A percentile compares a stretch with the other conserved stretches of the same genome.
These are phyloP conservation scores for Calycina herbarum DNA, from an alignment of 2,329 filamentous ascomycete genomes.

Conservation along the genomic window DNA sequence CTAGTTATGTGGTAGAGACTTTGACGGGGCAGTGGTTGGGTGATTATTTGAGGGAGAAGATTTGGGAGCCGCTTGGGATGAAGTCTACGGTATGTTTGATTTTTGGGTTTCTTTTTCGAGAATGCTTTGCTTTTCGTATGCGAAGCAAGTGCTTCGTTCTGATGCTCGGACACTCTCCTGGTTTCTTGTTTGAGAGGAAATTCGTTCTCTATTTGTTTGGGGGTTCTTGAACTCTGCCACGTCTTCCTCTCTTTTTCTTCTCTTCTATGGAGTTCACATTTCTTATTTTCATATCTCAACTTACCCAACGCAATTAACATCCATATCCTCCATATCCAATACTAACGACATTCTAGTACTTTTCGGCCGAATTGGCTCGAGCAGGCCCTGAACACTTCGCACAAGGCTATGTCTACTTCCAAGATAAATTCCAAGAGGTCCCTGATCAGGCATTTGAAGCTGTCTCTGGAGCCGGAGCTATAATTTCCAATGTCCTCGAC, in stretches of 20 bases:
- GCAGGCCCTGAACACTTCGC: slow-evolving; percentile 39
- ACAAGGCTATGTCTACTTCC: slow-evolving; percentile 43
- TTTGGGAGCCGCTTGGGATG: slow-evolving; percentile 52
- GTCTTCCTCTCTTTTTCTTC: too few relatives aligned
- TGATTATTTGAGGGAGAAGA: slow-evolving; percentile 42
- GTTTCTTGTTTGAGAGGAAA: too few relatives aligned
- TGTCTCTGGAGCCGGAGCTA: slow-evolving; percentile 45
- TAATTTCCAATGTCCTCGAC: slow-evolving; percentile 50
- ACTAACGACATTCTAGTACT: slow-evolving; percentile 24
- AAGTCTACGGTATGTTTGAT: slow-evolving; percentile 38
- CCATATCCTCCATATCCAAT: too few relatives aligned
- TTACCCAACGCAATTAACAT: too few relatives aligned
- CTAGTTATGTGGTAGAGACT: slow-evolving; percentile 48
- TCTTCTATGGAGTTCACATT: not conserved
- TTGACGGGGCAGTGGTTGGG: slow-evolving; percentile 42
- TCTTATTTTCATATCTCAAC: not conserved
- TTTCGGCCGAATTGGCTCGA: slow-evolving; percentile 28
- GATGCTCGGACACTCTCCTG: too few relatives aligned
- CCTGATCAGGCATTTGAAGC: slow-evolving; percentile 35
- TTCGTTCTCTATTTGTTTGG: not conserved
- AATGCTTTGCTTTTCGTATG: not conserved
- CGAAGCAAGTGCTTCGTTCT: not conserved
- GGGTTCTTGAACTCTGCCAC: slow-evolving; percentile 19
- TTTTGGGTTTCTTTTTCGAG: not conserved
- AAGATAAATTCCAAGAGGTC: not conserved